A percentile compares a stretch with the other conserved stretches of the same genome.
Conservation (phyloP, 2,329 filamentous ascomycete genomes). For the Beauveria scarabaeidicola region DNA sequence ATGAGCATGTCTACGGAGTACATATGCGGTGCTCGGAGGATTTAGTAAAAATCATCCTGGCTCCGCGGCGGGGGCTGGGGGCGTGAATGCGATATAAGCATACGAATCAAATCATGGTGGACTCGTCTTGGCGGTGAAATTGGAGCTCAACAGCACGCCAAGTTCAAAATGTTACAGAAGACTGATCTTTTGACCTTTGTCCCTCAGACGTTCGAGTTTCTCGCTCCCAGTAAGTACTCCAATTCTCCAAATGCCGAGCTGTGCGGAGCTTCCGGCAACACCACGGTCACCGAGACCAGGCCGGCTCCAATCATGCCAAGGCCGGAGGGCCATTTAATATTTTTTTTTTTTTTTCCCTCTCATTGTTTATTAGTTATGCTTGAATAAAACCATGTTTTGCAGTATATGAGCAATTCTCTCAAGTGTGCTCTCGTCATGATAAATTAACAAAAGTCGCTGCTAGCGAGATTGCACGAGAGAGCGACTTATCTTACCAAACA, state of each 20-base stretch:
- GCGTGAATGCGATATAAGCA: conserved; percentile 7
- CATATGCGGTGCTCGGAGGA: not conserved
- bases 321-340: not conserved
- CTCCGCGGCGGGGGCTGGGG: not conserved
- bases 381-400: not conserved
- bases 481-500: not conserved
- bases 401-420: not conserved
- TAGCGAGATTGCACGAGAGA: not conserved
- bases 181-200: not conserved
- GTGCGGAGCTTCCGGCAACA: not conserved
- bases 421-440: not conserved
- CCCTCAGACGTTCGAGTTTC: not conserved
- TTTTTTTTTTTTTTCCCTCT: too few relatives aligned
- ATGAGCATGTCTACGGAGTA: not conserved
- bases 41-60: not conserved
- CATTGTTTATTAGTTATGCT: not conserved
- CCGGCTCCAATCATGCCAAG: not conserved
- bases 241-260: not conserved
- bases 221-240: not conserved
- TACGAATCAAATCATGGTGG: not conserved
- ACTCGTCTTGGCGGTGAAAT: not conserved
- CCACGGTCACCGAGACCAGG: not conserved
- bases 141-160: too few relatives aligned
- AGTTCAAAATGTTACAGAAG: too few relatives aligned
- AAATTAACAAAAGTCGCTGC: not conserved